Evolutionary conservation across 768 basidiomycete species (phyloP), one percentile per base, ranked within the genome.

Genomic region (Lyophyllum shimeji): DNA sequence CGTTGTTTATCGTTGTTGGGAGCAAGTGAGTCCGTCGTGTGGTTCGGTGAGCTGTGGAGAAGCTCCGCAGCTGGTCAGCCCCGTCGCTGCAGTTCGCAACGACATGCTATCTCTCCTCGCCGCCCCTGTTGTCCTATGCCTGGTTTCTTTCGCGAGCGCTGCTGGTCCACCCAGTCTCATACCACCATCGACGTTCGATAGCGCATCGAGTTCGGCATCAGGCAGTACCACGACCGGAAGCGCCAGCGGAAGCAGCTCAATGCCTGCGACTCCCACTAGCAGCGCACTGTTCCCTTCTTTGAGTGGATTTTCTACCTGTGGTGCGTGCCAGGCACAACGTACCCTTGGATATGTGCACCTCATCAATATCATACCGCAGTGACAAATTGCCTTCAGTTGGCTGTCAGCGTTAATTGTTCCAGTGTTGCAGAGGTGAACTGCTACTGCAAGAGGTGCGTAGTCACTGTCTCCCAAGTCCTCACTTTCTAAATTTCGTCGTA

Each of bases 391-490:
- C 66, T 83, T 2, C 60, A 61, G 31, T 25, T 61, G 21, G 70
- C 69, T 7, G 54, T 68, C 0, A 73, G 77, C 2, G 72, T 73
- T 0, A 76, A 74, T 39, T 83, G 82, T 65, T 57, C 68, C 5
- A 79, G 76, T 53, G 59, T 82, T 24, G 67, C 72, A 12, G 76
- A 77, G 6, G 77, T 82, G 29, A 71, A 77, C 52, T 84, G 82
- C 60, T 84, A 75, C 62, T 83, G 82, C 55, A 45, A 62, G 20
- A 74, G 67, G 74, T 74, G 63, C 56, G 73, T 58, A 8, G 3
- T 11, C 6, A 44, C 46, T 56, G 50, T 12, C 24, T 24, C 42
- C 40, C 33, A 18, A 9, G 13, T 7, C 7, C 9, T 33, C 6
- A 9, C 21, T 24, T 8, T n/a, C n/a, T 13, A 29, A 18, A 23